These are phyloP conservation scores for Cyclocybe cylindracea DNA, from an alignment of 768 basidiomycete species.

Conservation along the genomic window DNA sequence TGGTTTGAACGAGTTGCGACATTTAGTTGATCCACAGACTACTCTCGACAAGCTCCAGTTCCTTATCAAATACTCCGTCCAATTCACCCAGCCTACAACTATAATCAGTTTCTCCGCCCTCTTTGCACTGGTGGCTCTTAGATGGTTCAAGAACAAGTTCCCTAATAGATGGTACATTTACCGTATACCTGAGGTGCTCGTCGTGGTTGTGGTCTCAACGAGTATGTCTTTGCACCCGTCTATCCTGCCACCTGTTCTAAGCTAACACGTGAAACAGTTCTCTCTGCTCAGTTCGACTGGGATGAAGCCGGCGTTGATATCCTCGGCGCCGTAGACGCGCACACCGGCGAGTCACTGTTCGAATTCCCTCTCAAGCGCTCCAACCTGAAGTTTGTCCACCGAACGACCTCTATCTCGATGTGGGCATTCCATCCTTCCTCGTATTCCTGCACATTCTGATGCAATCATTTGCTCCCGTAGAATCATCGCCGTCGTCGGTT, in stretches of 20 bases:
- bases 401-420: slow-evolving; percentile 87
- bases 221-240: slow-evolving; percentile 44
- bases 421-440: slow-evolving; percentile 26
- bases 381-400: slow-evolving; percentile 64
- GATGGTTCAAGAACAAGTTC: slow-evolving; percentile 59
- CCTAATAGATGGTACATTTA: slow-evolving; percentile 70
- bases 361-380: slow-evolving; percentile 67
- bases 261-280: slow-evolving; percentile 40
- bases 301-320: slow-evolving; percentile 79
- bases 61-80: slow-evolving; percentile 58
- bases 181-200: slow-evolving; percentile 86
- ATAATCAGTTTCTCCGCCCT: slow-evolving; percentile 76
- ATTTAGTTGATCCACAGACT: slow-evolving; percentile 56
- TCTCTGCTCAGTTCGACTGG: slow-evolving; percentile 74
- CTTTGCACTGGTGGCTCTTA: slow-evolving; percentile 59
- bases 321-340: slow-evolving; percentile 75
- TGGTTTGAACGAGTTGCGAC: slow-evolving; percentile 64
- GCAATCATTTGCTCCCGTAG: slow-evolving; percentile 31
- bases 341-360: slow-evolving; percentile 62
- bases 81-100: slow-evolving; percentile 67
- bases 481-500: slow-evolving; percentile 82
- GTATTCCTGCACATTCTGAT: too few species aligned
- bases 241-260: background rate
- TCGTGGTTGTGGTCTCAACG: slow-evolving; percentile 84
- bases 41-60: slow-evolving; percentile 81